Percentiles rank a stretch among this genome's conserved stretches.
Conservation (phyloP, 352 stramenopile species). For the Phytophthora boehmeriae region DNA sequence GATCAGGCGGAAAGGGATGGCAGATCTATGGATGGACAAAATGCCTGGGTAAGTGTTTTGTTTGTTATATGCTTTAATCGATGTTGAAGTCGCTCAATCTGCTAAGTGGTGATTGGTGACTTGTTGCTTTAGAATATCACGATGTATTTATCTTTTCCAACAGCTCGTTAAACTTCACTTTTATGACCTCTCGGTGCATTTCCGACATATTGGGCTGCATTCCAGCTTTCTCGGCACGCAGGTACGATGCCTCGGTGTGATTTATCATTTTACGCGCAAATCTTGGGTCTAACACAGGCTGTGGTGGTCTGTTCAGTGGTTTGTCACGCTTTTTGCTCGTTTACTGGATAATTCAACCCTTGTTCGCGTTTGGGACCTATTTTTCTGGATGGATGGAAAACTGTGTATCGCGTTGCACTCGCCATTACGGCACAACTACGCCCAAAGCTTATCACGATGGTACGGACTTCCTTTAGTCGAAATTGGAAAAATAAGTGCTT, state of each 20-base stretch:
- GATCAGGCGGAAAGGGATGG: constrained; percentile 61
- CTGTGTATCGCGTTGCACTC: constrained; percentile 72
- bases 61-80: background rate
- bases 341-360: constrained; percentile 52
- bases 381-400: constrained; percentile 84
- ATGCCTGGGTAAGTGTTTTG: constrained; percentile 69
- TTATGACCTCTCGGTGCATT: constrained; percentile 63
- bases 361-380: constrained; percentile 70
- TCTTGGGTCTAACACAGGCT: background rate
- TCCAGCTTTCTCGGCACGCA: constrained; percentile 79
- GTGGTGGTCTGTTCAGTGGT: constrained; percentile 55
- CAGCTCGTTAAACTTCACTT: constrained; percentile 74
- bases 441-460: constrained; percentile 61
- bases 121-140: constrained; percentile 45
- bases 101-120: background rate
- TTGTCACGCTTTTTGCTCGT: constrained; percentile 84
- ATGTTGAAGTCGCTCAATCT: background rate
- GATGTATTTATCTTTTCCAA: constrained; percentile 81
- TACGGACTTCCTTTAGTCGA: constrained; percentile 17
- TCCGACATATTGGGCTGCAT: constrained; percentile 83
- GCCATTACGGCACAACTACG: constrained; percentile 65
- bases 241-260: constrained; percentile 30
- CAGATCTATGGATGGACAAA: constrained; percentile 71
- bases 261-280: no score
- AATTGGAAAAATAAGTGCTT: background rate